Evolutionary conservation across 2,329 filamentous ascomycete genomes (phyloP), one percentile per base, ranked within the genome.

Genomic region (Fusarium sp.): DNA sequence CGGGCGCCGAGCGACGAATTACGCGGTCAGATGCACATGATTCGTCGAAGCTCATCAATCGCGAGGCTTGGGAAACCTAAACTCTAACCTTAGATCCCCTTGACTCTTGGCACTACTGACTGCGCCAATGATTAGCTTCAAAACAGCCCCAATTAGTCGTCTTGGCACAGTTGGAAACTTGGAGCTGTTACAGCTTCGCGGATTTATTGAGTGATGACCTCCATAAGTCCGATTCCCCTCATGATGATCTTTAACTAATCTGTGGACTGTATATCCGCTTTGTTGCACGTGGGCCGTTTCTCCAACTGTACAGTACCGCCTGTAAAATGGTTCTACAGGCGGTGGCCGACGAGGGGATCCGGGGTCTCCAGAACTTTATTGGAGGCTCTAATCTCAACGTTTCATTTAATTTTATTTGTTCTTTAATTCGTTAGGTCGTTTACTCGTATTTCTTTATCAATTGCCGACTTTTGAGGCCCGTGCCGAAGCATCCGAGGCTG

Each of bases 31-130:
- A 34, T 10, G 3, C 8, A 24, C 1, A 54, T 66, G 61, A 66
- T 66, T 66, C 54, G 63, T 37, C 18, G 40, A 24, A n/a, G 47
- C 9, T 12, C n/a, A 16, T 29, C 24, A 24, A 6, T n/a, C 14
- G 29, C 22, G 20, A 46, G 62, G 55, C 30, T 66, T 37, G 9
- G 47, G 25, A 54, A 66, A 66, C 42, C 56, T 54, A 61, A 66
- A 66, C 37, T 24, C 49, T 48, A 65, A 66, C 25, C 41, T 55
- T 61, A 66, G 48, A 66, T 66, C 25, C 12, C n/a, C 56, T 61
- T 65, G 55, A 46, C 62, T 22, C 58, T 51, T 62, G 59, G 54
- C 54, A 51, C 58, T 29, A 20, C 13, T 12, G 9, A 7, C 10
- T 24, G 12, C 10, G 22, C 63, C 63, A 66, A 66, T 66, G 5